These are phyloP conservation scores for Conringia planisiliqua DNA, from an alignment of 345 rosid genomes.

Conservation along the genomic window DNA sequence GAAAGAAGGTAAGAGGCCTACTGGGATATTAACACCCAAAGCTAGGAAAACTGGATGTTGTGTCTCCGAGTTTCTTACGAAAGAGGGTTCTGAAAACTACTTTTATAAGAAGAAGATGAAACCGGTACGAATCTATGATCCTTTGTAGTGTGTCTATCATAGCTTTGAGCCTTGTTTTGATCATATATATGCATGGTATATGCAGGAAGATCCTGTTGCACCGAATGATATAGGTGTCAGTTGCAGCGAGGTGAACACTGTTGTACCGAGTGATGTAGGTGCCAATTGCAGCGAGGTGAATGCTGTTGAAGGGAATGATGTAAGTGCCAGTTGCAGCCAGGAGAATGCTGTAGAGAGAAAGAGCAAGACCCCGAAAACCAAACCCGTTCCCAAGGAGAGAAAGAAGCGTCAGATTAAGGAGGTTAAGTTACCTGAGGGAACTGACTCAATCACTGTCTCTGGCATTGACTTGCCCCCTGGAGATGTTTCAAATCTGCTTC, in stretches of 20 bases:
- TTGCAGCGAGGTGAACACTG: too few relatives aligned
- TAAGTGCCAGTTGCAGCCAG: not conserved
- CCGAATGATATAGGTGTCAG: too few relatives aligned
- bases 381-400: conserved; percentile 10
- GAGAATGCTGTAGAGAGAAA: not conserved
- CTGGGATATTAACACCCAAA: not conserved
- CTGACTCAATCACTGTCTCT: conserved; percentile 43
- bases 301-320: not conserved
- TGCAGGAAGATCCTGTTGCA: too few relatives aligned
- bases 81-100: too few relatives aligned
- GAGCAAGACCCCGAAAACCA: not conserved
- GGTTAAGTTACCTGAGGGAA: conserved; percentile 54
- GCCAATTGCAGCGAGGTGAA: too few relatives aligned
- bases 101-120: too few relatives aligned
- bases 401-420: conserved; percentile 29
- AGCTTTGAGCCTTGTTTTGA: too few relatives aligned
- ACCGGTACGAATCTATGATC: not conserved
- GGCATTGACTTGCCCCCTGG: conserved; percentile 59
- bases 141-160: too few relatives aligned
- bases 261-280: too few relatives aligned
- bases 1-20: not conserved
- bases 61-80: not conserved
- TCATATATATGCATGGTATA: too few relatives aligned
- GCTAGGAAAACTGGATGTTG: not conserved
- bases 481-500: conserved; percentile 63